Conservation (phyloP, 139 green algal genomes). For the Coelastrella sp. region DNA sequence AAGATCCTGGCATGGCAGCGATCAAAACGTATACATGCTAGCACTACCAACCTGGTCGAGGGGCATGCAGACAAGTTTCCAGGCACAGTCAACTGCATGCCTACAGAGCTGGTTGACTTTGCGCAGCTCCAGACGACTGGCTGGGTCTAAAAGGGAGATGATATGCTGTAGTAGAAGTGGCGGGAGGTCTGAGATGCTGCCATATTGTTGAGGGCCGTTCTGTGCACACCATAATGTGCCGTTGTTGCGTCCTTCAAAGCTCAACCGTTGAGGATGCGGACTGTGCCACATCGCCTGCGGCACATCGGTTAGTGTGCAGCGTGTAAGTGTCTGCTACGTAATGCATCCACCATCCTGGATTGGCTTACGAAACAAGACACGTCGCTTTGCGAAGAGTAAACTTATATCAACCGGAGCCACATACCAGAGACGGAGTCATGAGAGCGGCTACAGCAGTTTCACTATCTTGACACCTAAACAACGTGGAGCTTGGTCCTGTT, state of each 20-base stretch:
- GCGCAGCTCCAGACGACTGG: constrained; percentile 17
- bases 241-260: neutral
- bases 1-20: too few relatives aligned
- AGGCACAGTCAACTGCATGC: constrained; percentile 15
- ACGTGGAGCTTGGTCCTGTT: too few relatives aligned
- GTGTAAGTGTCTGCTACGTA: too few relatives aligned
- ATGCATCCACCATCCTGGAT: too few relatives aligned
- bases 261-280: neutral
- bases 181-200: constrained; percentile 20
- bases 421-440: too few relatives aligned
- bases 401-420: too few relatives aligned
- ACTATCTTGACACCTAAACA: too few relatives aligned
- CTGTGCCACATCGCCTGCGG: neutral
- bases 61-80: neutral
- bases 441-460: too few relatives aligned
- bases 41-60: neutral
- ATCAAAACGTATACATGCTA: neutral
- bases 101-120: constrained; percentile 19
- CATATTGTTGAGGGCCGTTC: neutral
- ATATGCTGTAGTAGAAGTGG: constrained; percentile 1
- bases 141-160: neutral
- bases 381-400: too few relatives aligned
- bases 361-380: too few relatives aligned
- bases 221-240: neutral
- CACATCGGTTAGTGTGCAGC: too few relatives aligned